phyloP scores from a whole-genome alignment of 805 yeast species.

The Candida vaughaniae region DNA sequence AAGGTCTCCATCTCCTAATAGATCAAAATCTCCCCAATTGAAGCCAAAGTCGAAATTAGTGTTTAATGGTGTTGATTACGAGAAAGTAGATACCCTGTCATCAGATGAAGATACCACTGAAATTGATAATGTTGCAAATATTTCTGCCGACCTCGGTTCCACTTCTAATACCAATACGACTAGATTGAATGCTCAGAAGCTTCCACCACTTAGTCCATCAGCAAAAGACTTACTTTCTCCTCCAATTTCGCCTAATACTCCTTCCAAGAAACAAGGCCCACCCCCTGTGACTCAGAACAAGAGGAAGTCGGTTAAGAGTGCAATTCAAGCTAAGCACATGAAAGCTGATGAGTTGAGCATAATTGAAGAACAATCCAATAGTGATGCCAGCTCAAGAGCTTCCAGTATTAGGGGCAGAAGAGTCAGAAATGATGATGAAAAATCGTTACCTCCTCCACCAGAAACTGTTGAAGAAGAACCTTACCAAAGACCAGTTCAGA shows the following conservation, averaged over 20 bases:
- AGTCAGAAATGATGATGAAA: slow-evolving; percentile 6
- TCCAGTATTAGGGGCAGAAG: slow-evolving; percentile 24
- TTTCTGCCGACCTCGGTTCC: background rate
- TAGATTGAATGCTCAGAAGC: slow-evolving; percentile 1
- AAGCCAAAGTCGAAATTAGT: slow-evolving; percentile 13
- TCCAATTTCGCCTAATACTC: slow-evolving; percentile 7
- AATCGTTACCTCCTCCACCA: slow-evolving; percentile 10
- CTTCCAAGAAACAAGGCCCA: slow-evolving; percentile 17
- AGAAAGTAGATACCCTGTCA: slow-evolving; percentile 29
- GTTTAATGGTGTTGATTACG: slow-evolving; percentile 37
- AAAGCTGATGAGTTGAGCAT: slow-evolving; percentile 40
- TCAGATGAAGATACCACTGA: slow-evolving; percentile 13
- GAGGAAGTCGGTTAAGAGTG: slow-evolving; percentile 25
- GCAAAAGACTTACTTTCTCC: slow-evolving; percentile 2
- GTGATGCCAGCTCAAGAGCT: slow-evolving; percentile 26
- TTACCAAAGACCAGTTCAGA: background rate
- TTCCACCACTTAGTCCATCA: background rate
- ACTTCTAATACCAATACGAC: background rate
- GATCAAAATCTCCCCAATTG: slow-evolving; percentile 10
- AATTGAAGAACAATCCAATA: slow-evolving; percentile 38
- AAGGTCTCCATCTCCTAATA: slow-evolving; percentile 7
- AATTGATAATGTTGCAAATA: no score
- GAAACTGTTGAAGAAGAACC: background rate
- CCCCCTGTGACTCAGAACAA: slow-evolving; percentile 27
- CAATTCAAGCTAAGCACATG: slow-evolving; percentile 17